Evolutionary conservation across 495 filamentous ascomycete species (phyloP).

Genomic region (Daldinia concentrica): DNA sequence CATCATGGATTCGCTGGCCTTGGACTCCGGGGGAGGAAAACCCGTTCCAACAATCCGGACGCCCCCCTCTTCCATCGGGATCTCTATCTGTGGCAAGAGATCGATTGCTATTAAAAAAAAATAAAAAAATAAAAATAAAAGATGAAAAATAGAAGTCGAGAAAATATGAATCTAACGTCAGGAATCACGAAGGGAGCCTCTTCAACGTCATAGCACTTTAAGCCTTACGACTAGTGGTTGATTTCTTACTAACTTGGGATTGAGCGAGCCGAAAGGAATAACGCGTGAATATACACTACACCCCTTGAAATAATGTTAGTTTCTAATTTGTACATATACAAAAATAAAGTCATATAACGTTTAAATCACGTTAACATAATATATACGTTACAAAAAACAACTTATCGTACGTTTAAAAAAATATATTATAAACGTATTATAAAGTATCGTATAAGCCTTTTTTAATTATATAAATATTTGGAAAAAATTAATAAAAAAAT

Average conservation of each 20-base stretch:
- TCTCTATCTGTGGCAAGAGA: background rate
- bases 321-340: no score
- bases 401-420: no score
- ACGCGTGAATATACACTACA: conserved; percentile 1
- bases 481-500: no score
- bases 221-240: conserved; percentile 28
- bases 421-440: no score
- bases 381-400: no score
- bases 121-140: conserved; percentile 1
- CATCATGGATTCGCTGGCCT: conserved; percentile 36
- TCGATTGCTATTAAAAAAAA: background rate
- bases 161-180: conserved; percentile 10
- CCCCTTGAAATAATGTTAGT: no score
- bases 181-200: conserved; percentile 10
- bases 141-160: background rate
- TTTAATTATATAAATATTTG: no score
- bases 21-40: conserved; percentile 3
- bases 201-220: conserved; percentile 26
- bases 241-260: conserved; percentile 31
- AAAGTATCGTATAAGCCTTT: no score
- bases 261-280: conserved; percentile 11
- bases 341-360: no score
- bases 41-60: conserved; percentile 24
- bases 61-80: conserved; percentile 4
- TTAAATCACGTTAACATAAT: no score